Base-by-base conservation (phyloP, 2,329 filamentous ascomycete species). In the Fusarium verrucosum region DNA sequence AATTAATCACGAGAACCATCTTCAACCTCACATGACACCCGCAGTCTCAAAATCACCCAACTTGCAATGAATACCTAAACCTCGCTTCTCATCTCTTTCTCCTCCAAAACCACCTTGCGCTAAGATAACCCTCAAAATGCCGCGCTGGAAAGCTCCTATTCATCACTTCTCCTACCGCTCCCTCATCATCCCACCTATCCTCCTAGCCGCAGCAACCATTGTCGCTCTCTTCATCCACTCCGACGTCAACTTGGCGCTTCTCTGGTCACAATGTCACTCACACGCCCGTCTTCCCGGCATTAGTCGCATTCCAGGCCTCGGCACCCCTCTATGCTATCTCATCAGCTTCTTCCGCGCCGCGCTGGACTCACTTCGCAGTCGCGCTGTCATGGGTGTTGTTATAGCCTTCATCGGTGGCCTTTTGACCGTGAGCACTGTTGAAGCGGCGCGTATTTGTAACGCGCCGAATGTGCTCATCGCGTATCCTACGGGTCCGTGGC, bases 201-300 rank as follows among this genome's bases (percentile, higher is more conserved):
- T 84, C 26, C 77, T 85, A 49, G 77, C 82, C 65, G 38, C 80
- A 55, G 70, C 76, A 36, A 83, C 82, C 5, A 73, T 74, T 25
- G 52, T 74, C 61, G 66, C 74, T 23, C 78, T 85, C 66, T 80
- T 82, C 63, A 54, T 76, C 26, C 78, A 82, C 72, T 78, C 79
- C 37, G 82, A 84, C 73, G 78, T 83, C 72, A 83, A 85, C 76
- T 75, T 80, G 52, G 78, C 81, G 17, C 75, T 84, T 61, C 81
- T 85, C 58, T 84, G 80, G 75, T 84, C 82, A 38, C 82, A 85
- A 66, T 85, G 83, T 73, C 80, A 84, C 70, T 76, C 83, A 3
- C 80, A 74, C 57, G 73, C 81, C 10, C 80, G 79, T 16, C 69
- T 85, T 20, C 81, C 80, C 11, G 75, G 47, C 17, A 70, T 85